Evolutionary conservation across 106 monocot genomes (phyloP).

Genomic region (Allium cepa): DNA sequence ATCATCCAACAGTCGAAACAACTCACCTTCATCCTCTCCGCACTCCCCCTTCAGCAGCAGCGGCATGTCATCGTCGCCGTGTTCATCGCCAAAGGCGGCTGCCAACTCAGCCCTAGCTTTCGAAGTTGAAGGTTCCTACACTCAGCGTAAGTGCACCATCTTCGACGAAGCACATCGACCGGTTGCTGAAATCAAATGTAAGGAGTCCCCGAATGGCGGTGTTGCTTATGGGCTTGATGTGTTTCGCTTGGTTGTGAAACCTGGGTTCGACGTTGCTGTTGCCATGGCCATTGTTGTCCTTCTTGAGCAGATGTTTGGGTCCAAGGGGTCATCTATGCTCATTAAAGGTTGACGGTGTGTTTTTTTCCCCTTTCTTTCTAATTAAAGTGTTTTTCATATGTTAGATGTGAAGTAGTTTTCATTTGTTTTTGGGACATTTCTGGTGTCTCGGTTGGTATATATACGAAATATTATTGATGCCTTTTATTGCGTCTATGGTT

Average conservation of each 20-base stretch:
- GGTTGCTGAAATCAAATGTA: conserved; percentile 49
- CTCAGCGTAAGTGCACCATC: conserved; percentile 30
- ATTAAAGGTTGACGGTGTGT: not conserved
- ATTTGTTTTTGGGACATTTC: not conserved
- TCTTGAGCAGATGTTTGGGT: conserved; percentile 77
- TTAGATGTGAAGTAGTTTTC: not conserved
- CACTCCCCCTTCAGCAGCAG: not conserved
- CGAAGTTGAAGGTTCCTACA: conserved; percentile 77
- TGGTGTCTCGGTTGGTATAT: not conserved
- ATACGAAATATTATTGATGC: conserved; percentile 5
- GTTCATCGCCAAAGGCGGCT: conserved; percentile 1
- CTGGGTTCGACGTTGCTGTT: conserved; percentile 38
- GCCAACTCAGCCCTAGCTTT: conserved; percentile 9
- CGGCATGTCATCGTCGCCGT: not conserved
- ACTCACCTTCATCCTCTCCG: conserved; percentile 3
- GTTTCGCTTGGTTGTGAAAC: conserved; percentile 61
- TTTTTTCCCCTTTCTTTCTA: not conserved
- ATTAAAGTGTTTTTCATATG: not conserved
- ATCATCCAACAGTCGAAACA: not conserved
- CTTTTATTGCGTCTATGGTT: not conserved
- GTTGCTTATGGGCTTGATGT: conserved; percentile 63
- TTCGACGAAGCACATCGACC: conserved; percentile 30
- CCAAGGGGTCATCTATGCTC: conserved; percentile 15
- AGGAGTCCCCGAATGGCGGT: conserved; percentile 25
- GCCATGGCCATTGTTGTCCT: conserved; percentile 87